Evolutionary conservation across 495 filamentous ascomycete genomes (phyloP).

Genomic region (Achaetomiella virescens): DNA sequence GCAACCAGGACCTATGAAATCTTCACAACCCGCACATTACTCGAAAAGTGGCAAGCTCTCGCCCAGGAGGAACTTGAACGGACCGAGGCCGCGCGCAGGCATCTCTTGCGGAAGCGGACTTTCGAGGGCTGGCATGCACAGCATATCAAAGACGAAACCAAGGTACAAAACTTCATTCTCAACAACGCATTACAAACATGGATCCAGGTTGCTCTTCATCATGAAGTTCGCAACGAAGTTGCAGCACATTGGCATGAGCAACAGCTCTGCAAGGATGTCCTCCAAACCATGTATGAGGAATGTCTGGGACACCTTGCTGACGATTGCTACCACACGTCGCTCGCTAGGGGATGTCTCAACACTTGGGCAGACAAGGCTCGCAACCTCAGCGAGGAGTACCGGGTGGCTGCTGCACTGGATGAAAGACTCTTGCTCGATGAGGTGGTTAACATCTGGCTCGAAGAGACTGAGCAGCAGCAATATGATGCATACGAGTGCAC

Average conservation of each 20-base stretch:
- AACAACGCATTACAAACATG: constrained; percentile 36
- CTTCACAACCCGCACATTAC: constrained; percentile 18
- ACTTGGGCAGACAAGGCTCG: constrained; percentile 17
- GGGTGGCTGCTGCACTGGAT: constrained; percentile 21
- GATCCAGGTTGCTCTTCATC: constrained; percentile 21
- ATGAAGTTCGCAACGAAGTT: constrained; percentile 25
- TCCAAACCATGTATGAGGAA: constrained; percentile 18
- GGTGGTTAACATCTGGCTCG: constrained; percentile 26
- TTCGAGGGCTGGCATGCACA: constrained; percentile 75
- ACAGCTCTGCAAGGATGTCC: constrained; percentile 1
- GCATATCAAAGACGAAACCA: constrained; percentile 65
- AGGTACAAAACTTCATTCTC: constrained; percentile 59
- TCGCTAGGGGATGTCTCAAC: constrained; percentile 3
- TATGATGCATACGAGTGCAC: constrained; percentile 15
- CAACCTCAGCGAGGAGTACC: constrained; percentile 12
- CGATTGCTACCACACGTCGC: constrained; percentile 1
- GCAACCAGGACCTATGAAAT: constrained; percentile 28
- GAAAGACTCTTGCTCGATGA: constrained; percentile 27
- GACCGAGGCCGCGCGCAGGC: constrained; percentile 56
- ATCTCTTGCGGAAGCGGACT: constrained; percentile 64
- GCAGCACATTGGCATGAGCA: constrained; percentile 15
- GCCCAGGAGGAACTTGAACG: constrained; percentile 32
- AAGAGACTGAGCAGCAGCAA: constrained; percentile 23
- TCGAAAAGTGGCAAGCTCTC: constrained; percentile 19
- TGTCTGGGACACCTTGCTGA: constrained; percentile 25